A percentile compares a stretch with the other conserved stretches of the same genome.
Evolutionary conservation across 2,329 filamentous ascomycete species (phyloP).

Genomic region (Dactylella cylindrospora): DNA sequence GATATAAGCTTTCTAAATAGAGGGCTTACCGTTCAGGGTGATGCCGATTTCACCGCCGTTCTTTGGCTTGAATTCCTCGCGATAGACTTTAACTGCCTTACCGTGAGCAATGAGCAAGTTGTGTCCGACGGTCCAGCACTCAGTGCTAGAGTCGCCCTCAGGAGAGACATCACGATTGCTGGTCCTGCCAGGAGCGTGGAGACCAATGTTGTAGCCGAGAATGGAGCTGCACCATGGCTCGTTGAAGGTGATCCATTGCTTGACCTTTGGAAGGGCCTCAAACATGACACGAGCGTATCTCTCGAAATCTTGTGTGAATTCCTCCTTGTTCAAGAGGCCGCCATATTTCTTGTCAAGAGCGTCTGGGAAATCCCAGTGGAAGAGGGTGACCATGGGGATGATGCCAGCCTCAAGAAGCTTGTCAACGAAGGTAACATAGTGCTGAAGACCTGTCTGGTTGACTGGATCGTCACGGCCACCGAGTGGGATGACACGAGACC

Average conservation of each 20-base stretch:
- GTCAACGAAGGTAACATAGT: conserved; percentile 77
- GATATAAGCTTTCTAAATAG: conserved; percentile 3
- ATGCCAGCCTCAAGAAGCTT: conserved; percentile 75
- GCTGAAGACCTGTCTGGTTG: conserved; percentile 74
- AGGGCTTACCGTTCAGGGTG: conserved; percentile 70
- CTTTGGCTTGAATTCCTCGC: conserved; percentile 74
- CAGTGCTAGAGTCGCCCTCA: conserved; percentile 71
- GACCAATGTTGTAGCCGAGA: conserved; percentile 74
- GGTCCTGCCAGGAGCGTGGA: conserved; percentile 79
- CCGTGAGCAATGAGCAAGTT: conserved; percentile 78
- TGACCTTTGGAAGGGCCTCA: conserved; percentile 72
- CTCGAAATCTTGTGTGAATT: conserved; percentile 80
- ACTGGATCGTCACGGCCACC: conserved; percentile 78
- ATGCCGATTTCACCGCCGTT: conserved; percentile 80
- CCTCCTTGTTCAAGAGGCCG: conserved; percentile 74
- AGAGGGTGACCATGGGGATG: conserved; percentile 76
- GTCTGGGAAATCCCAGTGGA: conserved; percentile 85
- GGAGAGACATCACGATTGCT: conserved; percentile 71
- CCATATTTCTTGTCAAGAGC: conserved; percentile 77
- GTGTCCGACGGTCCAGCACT: conserved; percentile 82
- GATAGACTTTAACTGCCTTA: conserved; percentile 76
- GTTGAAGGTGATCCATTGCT: conserved; percentile 89
- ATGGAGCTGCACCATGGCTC: conserved; percentile 85
- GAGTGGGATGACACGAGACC: conserved; percentile 81
- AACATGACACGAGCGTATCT: conserved; percentile 77